Percentiles rank a stretch among this genome's conserved stretches.
phyloP scores from a whole-genome alignment of 352 stramenopile genomes.

The Pilasporangium apinafurcum region DNA sequence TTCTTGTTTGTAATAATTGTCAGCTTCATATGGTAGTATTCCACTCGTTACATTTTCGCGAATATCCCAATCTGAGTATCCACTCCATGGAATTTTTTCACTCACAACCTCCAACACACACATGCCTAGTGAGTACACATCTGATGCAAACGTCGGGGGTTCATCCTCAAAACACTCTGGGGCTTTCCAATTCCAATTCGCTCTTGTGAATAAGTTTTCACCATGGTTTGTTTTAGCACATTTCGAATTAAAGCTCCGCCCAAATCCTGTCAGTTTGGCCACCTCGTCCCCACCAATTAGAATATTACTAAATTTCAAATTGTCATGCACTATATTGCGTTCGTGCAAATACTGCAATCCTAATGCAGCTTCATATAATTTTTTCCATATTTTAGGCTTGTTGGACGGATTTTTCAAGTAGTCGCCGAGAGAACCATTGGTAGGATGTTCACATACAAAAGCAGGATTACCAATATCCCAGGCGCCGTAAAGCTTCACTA shows the following conservation, averaged over 20 bases:
- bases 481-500: background rate
- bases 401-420: background rate
- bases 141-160: background rate
- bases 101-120: too few relatives aligned
- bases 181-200: too few relatives aligned
- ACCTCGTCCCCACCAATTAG: slow-evolving; percentile 7
- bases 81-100: too few relatives aligned
- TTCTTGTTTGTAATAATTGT: too few relatives aligned
- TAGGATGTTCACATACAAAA: slow-evolving; percentile 8
- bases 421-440: background rate
- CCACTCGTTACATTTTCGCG: too few relatives aligned
- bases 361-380: background rate
- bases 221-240: background rate
- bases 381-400: background rate
- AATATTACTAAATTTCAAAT: slow-evolving; percentile 6
- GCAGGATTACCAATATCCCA: background rate
- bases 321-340: background rate
- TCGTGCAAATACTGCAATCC: background rate
- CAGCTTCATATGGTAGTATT: too few relatives aligned
- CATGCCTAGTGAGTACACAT: slow-evolving; percentile 2
- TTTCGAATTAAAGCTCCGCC: slow-evolving; percentile 1
- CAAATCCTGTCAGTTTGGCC: slow-evolving; percentile 16
- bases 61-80: too few relatives aligned
- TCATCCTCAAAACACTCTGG: slow-evolving; percentile 1
- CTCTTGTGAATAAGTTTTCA: too few relatives aligned